phyloP scores from a whole-genome alignment of 345 rosid genomes.

The Mallotus nudiflorus region DNA sequence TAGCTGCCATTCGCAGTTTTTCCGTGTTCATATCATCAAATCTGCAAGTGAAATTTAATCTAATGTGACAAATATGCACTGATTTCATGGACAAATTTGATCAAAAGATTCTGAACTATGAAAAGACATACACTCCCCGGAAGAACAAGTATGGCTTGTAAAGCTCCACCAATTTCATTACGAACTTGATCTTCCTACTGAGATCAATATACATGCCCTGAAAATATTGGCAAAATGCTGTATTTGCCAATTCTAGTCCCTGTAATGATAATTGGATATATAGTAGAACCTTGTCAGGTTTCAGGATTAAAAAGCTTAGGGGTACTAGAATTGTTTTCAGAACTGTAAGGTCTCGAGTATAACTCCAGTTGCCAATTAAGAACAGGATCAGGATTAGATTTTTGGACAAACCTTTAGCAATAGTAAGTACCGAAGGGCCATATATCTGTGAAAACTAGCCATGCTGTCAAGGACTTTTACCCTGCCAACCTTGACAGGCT shows the following conservation, averaged over 20 bases:
- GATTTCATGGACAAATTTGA: no score
- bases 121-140: slow-evolving; percentile 60
- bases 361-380: no score
- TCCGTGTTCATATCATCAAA: slow-evolving; percentile 67
- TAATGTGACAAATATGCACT: no score
- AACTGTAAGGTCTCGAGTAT: no score
- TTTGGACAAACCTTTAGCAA: slow-evolving; percentile 52
- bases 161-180: slow-evolving; percentile 65
- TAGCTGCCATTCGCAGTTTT: slow-evolving; percentile 36
- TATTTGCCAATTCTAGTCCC: no score
- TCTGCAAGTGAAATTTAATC: slow-evolving; percentile 26
- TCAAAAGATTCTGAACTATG: no score
- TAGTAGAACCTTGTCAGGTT: no score
- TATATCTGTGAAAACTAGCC: slow-evolving; percentile 72
- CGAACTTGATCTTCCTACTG: slow-evolving; percentile 52
- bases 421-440: slow-evolving; percentile 62
- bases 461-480: slow-evolving; percentile 49
- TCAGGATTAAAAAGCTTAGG: no score
- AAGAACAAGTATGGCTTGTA: slow-evolving; percentile 83
- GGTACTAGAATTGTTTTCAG: no score
- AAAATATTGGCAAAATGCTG: slow-evolving; percentile 44
- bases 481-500: slow-evolving; percentile 51
- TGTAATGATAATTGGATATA: no score
- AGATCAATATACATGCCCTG: slow-evolving; percentile 41
- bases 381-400: no score